Evolutionary conservation across 73 alveolate genomes (phyloP).

Genomic region (Stentor roeselii): DNA sequence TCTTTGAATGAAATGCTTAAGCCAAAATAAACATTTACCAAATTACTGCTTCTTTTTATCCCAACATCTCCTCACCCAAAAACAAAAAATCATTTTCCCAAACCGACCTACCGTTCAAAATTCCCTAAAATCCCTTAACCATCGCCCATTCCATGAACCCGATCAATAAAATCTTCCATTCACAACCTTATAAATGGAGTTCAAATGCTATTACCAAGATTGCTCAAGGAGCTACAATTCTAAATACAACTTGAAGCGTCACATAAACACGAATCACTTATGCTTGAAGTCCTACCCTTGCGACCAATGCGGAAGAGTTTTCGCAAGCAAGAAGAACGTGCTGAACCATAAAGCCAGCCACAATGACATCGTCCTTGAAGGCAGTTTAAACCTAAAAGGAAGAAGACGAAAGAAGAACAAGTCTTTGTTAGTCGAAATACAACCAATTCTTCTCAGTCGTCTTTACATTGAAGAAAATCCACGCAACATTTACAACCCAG

Average conservation of each 20-base stretch:
- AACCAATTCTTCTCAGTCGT: constrained; percentile 1
- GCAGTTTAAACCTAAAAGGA: background rate
- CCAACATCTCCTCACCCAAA: too few species aligned
- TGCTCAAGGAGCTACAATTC: background rate
- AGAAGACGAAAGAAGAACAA: background rate
- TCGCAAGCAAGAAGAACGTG: constrained; percentile 19
- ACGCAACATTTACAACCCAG: background rate
- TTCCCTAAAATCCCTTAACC: too few species aligned
- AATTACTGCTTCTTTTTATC: too few species aligned
- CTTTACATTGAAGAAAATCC: background rate
- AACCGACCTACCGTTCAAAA: too few species aligned
- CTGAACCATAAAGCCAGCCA: background rate
- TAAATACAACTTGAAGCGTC: constrained; percentile 13
- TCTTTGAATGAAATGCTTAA: too few species aligned
- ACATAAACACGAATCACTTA: constrained; percentile 3
- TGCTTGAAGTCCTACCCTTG: constrained; percentile 9
- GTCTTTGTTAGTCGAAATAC: background rate
- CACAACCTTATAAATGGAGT: background rate
- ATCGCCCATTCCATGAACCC: too few species aligned
- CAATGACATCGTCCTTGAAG: background rate
- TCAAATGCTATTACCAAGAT: constrained; percentile 13
- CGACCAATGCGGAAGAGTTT: constrained; percentile 10
- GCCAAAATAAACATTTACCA: too few species aligned
- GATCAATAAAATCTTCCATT: too few species aligned
- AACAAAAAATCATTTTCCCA: too few species aligned